These are phyloP conservation scores for Penicillium angulare DNA, from an alignment of 495 filamentous ascomycete genomes.

Conservation along the genomic window DNA sequence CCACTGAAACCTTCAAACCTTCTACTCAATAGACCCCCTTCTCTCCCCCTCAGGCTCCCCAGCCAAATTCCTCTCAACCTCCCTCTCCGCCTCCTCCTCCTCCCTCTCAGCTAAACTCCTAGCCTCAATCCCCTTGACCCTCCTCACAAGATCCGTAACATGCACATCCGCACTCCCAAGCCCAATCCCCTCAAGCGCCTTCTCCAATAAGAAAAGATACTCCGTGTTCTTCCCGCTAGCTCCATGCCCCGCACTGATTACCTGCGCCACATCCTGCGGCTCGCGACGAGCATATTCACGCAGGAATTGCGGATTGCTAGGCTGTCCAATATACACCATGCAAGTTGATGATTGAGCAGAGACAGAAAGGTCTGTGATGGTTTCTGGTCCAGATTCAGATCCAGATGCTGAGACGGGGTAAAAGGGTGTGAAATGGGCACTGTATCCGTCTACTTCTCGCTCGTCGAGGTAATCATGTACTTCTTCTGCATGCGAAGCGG, in stretches of 20 bases:
- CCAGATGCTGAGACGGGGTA: slow-evolving; percentile 47
- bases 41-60: slow-evolving; percentile 25
- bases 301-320: slow-evolving; percentile 89
- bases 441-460: slow-evolving; percentile 95
- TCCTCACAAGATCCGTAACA: slow-evolving; percentile 55
- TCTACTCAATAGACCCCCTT: slow-evolving; percentile 27
- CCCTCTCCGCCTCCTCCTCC: slow-evolving; percentile 38
- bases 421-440: slow-evolving; percentile 83
- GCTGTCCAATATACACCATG: slow-evolving; percentile 94
- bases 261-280: slow-evolving; percentile 76
- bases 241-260: slow-evolving; percentile 73
- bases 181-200: slow-evolving; percentile 70
- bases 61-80: slow-evolving; percentile 32
- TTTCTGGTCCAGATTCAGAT: not conserved
- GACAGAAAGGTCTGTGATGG: not conserved
- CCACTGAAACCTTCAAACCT: not conserved
- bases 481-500: slow-evolving; percentile 65
- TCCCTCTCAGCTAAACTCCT: slow-evolving; percentile 26
- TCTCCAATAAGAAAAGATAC: slow-evolving; percentile 82
- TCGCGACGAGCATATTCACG: slow-evolving; percentile 64
- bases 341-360: slow-evolving; percentile 28
- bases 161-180: slow-evolving; percentile 81
- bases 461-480: slow-evolving; percentile 92
- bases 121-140: slow-evolving; percentile 43
- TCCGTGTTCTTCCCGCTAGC: slow-evolving; percentile 90